Evolutionary conservation across 345 rosid species (phyloP).

Genomic region (Excoecaria agallocha): DNA sequence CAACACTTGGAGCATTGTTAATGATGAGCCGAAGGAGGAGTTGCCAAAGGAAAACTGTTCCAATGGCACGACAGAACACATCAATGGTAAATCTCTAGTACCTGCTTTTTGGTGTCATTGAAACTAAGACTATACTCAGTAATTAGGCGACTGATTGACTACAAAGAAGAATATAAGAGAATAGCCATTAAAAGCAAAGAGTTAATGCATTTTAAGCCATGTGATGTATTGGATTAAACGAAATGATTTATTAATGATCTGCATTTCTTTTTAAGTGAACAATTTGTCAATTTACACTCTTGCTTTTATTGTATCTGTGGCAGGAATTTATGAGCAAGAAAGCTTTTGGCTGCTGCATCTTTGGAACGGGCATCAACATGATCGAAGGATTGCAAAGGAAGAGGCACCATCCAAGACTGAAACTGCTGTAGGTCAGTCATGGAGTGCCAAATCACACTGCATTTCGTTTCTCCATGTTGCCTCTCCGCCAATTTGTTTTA

Average conservation of each 20-base stretch:
- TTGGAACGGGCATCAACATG: slow-evolving; percentile 49
- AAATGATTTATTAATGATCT: slow-evolving; percentile 2
- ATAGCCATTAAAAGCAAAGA: neutral
- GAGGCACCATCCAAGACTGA: slow-evolving; percentile 47
- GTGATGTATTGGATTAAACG: slow-evolving; percentile 17
- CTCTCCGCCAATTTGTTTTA: slow-evolving; percentile 9
- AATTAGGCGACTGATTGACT: neutral
- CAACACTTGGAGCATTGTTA: slow-evolving; percentile 78
- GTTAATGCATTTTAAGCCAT: neutral
- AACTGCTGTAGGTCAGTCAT: slow-evolving; percentile 31
- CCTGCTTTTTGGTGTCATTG: slow-evolving; percentile 10
- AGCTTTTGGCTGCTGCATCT: slow-evolving; percentile 52
- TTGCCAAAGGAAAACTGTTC: slow-evolving; percentile 56
- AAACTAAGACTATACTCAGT: neutral
- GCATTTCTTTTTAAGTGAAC: slow-evolving; percentile 8
- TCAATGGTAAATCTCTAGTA: slow-evolving; percentile 49
- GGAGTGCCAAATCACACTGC: slow-evolving; percentile 12
- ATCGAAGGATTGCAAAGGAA: slow-evolving; percentile 54
- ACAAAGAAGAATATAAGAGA: neutral
- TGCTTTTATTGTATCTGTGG: slow-evolving; percentile 40
- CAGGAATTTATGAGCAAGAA: slow-evolving; percentile 52
- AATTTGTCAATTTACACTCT: slow-evolving; percentile 21
- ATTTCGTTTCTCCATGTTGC: slow-evolving; percentile 12
- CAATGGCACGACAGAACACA: slow-evolving; percentile 45
- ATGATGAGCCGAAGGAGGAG: slow-evolving; percentile 82